Evolutionary conservation across 2,329 filamentous ascomycete genomes (phyloP).

Genomic region (Fonsecaea nubica): DNA sequence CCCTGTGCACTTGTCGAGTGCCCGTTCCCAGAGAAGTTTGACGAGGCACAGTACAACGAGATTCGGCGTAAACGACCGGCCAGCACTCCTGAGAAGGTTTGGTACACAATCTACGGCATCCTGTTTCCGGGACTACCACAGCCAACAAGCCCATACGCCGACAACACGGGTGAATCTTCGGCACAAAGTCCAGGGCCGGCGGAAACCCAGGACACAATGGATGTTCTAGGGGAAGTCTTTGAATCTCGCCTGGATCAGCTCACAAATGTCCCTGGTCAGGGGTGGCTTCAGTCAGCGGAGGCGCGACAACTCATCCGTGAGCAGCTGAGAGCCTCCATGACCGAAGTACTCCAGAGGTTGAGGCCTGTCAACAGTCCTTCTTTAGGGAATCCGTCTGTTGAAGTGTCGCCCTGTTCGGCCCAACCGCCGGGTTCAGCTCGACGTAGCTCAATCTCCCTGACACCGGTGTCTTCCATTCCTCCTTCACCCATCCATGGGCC

Average conservation of each 20-base stretch:
- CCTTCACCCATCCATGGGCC: conserved; percentile 26
- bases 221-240: conserved; percentile 27
- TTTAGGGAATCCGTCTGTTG: conserved; percentile 18
- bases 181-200: conserved; percentile 15
- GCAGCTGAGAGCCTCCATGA: conserved; percentile 29
- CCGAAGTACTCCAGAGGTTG: conserved; percentile 28
- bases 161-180: conserved; percentile 21
- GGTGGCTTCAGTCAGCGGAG: conserved; percentile 27
- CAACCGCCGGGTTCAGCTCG: conserved; percentile 20
- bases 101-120: conserved; percentile 37
- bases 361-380: conserved; percentile 22
- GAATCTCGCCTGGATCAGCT: conserved; percentile 35
- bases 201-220: conserved; percentile 27
- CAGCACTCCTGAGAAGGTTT: conserved; percentile 35
- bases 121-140: conserved; percentile 36
- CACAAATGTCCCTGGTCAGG: conserved; percentile 21
- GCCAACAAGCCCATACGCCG: conserved; percentile 37
- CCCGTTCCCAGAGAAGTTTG: conserved; percentile 39
- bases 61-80: conserved; percentile 37
- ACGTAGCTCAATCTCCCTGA: conserved; percentile 26
- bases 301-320: conserved; percentile 31
- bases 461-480: conserved; percentile 28
- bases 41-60: conserved; percentile 33
- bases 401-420: conserved; percentile 26
- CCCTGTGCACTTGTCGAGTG: conserved; percentile 33